Percentiles rank a stretch among this genome's conserved stretches.
phyloP scores from a whole-genome alignment of 208 protist genomes.

The Acanthamoeba royreba region DNA sequence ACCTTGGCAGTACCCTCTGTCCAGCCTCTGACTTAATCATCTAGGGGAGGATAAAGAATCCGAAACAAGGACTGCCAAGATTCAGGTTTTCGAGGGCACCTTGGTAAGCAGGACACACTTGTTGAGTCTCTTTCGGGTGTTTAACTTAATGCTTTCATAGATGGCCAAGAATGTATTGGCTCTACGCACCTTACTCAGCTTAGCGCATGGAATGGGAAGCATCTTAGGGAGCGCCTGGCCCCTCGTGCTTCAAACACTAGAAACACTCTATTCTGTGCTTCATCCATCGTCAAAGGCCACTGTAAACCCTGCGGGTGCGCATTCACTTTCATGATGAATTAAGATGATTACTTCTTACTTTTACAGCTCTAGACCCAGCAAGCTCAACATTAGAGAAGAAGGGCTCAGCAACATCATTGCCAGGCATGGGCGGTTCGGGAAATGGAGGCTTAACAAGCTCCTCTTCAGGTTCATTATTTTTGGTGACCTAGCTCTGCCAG shows the following conservation, averaged over 20 bases:
- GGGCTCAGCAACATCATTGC: background rate
- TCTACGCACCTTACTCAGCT: conserved; percentile 60
- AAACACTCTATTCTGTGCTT: conserved; percentile 47
- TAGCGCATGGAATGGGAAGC: conserved; percentile 69
- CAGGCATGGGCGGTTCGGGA: background rate
- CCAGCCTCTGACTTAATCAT: background rate
- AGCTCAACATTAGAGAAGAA: background rate
- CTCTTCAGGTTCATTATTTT: background rate
- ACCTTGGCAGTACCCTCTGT: background rate
- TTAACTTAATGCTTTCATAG: background rate
- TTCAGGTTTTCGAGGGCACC: background rate
- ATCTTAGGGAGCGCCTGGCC: conserved; percentile 61
- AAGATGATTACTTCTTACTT: background rate
- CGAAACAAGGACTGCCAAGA: background rate
- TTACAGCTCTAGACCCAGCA: background rate
- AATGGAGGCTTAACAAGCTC: background rate
- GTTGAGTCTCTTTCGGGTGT: background rate
- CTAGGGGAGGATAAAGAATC: background rate
- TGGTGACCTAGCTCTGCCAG: background rate
- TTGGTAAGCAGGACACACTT: background rate
- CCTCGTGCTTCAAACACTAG: conserved; percentile 58
- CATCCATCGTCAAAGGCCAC: background rate
- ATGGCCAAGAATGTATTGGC: conserved; percentile 57
- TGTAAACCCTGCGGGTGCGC: background rate
- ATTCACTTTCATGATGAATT: background rate